Percentiles rank a stretch among this genome's conserved stretches.
phyloP scores from a whole-genome alignment of 176 grass and related monocot species.

The Triticum timopheevii region DNA sequence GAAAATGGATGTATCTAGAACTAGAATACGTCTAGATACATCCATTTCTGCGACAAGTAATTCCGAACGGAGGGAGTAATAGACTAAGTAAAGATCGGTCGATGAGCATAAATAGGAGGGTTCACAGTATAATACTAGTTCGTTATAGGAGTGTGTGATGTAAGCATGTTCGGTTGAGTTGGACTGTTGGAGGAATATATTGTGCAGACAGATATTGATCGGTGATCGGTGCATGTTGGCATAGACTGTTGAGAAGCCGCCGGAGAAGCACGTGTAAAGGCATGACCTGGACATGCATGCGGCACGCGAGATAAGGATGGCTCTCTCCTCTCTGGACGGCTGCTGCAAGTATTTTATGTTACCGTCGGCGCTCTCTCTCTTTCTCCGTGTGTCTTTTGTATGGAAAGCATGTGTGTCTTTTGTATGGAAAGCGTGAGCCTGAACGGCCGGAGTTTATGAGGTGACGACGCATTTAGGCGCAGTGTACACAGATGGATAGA shows the following conservation, averaged over 20 bases:
- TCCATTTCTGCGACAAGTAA: too few species aligned
- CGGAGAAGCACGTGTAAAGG: too few species aligned
- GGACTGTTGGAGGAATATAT: not conserved
- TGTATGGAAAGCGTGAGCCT: not conserved
- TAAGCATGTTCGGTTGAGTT: not conserved
- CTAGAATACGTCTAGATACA: too few species aligned
- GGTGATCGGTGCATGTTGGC: not conserved
- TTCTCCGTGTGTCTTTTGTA: not conserved
- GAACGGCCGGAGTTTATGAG: not conserved
- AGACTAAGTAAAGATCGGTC: not conserved
- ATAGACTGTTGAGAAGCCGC: too few species aligned
- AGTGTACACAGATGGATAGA: not conserved
- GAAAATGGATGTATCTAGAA: too few species aligned
- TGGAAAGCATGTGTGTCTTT: not conserved
- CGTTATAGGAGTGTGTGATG: not conserved
- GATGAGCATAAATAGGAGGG: not conserved
- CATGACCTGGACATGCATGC: too few species aligned
- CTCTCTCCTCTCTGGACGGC: too few species aligned
- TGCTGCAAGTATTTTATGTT: slow-evolving; percentile 31
- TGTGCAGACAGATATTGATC: not conserved
- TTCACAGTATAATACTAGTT: too few species aligned
- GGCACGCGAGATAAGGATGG: too few species aligned
- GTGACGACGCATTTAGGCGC: too few species aligned
- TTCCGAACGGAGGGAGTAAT: too few species aligned
- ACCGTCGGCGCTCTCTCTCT: not conserved